Evolutionary conservation across 257 asterid genomes (phyloP).

Genomic region (Solanum neorickii): DNA sequence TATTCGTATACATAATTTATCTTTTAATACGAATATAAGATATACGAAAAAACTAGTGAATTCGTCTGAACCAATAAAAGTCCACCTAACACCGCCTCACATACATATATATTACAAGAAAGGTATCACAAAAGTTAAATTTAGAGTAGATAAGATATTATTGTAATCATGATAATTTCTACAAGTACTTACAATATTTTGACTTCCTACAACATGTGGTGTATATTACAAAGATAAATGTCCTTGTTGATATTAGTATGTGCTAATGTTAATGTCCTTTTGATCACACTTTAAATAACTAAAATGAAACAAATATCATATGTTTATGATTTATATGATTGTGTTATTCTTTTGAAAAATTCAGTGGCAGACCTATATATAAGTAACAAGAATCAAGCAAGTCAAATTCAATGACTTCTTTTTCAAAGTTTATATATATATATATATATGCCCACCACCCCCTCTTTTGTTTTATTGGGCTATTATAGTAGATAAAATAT

Average conservation of each 20-base stretch:
- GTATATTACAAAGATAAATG: neutral
- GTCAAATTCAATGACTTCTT: too few species aligned
- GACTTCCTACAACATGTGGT: neutral
- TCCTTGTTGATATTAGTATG: neutral
- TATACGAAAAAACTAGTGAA: too few species aligned
- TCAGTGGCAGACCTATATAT: too few species aligned
- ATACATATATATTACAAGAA: neutral
- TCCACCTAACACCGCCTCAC: too few species aligned
- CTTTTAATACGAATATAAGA: too few species aligned
- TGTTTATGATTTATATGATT: neutral
- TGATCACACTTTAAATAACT: neutral
- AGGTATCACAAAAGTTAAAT: neutral
- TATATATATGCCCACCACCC: too few species aligned
- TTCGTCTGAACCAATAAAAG: too few species aligned
- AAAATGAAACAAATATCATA: neutral
- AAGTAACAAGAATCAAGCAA: too few species aligned
- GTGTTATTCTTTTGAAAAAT: neutral
- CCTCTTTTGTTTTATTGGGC: too few species aligned
- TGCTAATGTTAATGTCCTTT: neutral
- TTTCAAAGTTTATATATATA: too few species aligned
- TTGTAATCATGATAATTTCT: neutral
- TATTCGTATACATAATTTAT: too few species aligned
- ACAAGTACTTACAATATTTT: neutral
- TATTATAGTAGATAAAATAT: neutral
- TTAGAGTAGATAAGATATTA: neutral